Evolutionary conservation across 2,329 filamentous ascomycete genomes (phyloP), one percentile per base, ranked within the genome.

Genomic region (Sporothrix humicola): DNA sequence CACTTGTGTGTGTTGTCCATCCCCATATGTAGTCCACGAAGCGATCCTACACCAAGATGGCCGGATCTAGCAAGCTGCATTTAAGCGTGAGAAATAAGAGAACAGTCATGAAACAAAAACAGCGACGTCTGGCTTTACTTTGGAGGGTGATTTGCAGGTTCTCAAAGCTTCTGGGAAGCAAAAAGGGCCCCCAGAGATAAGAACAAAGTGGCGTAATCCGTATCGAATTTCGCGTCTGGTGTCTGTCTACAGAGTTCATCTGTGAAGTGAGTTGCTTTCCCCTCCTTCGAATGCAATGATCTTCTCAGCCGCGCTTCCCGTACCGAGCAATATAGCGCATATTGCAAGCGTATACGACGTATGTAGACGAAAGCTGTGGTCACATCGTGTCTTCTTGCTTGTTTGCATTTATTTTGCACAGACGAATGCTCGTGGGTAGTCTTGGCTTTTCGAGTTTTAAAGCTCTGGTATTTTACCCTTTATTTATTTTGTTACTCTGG

Each of bases 31-130:
- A 58, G 17, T 58, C 5, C 26, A 69, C 46, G 48, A 52, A 69
- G 26, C 65, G 65, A 69, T 69, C 46, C 65, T 69, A 69, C 65
- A 52, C 23, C 37, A 52, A 7, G 4, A 31, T 20, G 46, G 23
- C 65, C 65, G 23, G 13, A 69, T 69, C 23, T 9, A 69, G 65
- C 65, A 50, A 20, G 65, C 46, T 69, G 65, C 65, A 69, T 69
- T 2, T 44, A 31, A 50, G 23, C 44, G 46, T 54, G 65, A 52
- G 63, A 5, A 15, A 54, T 9, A 15, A 37, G 44, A 50, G 46
- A 17, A 31, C 10, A 6, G 20, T 31, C 9, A 6, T 20, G 59
- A 17, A 17, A 37, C 23, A 42, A 61, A 31, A 42, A n/a, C n/a
- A 65, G 17, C n/a, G 9, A 37, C 31, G 31, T 37, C 31, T 37